Base-by-base conservation (phyloP, 1,139 yeast genomes). In the Eremothecium coryli region DNA sequence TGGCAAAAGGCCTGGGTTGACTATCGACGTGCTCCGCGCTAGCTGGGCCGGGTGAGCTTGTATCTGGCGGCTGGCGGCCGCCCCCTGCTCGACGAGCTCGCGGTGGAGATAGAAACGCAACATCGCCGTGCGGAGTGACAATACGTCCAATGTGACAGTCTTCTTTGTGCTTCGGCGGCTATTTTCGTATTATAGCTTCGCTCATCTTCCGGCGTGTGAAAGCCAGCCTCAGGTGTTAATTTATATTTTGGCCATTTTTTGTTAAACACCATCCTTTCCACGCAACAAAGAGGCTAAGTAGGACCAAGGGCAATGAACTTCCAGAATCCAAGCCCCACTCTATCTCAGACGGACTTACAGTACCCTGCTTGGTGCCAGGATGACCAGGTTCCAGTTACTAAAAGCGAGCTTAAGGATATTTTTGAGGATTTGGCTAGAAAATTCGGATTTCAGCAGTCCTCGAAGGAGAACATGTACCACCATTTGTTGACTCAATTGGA, bases 391-490 rank as follows among this genome's bases (percentile, higher is more conserved):
- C 67, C 67, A 1, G 58, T 64, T 2, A 47, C 69, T 0, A 61
- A 60, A 33, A 65, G 61, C 35, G 74, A 73, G 29, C 75, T 82
- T 27, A 76, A 72, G 46, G 64, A 65, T 1, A 66, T 76, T 6
- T 76, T 78, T 47, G 60, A 67, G 24, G 69, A 66, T 36, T 48
- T 78, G 28, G 60, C 68, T 0, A 58, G 62, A n/a, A 65, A 70
- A n/a, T 78, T 77, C 59, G 85, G 85, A 1, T 79, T 78, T 46
- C 88, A 80, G 46, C 52, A 56, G 35, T 80, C 77, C 41, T 76
- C 71, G 37, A 65, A 75, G 36, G 68, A 66, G 37, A 80, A 80
- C 49, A 76, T 79, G 75, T 73, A 63, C 55, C 82, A 76, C 43
- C 76, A 73, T 49, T 59, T 78, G 17, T 51, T 80, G 65, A 61